Conservation (phyloP, 2,329 filamentous ascomycete species). For the Xylariaceae sp. region DNA sequence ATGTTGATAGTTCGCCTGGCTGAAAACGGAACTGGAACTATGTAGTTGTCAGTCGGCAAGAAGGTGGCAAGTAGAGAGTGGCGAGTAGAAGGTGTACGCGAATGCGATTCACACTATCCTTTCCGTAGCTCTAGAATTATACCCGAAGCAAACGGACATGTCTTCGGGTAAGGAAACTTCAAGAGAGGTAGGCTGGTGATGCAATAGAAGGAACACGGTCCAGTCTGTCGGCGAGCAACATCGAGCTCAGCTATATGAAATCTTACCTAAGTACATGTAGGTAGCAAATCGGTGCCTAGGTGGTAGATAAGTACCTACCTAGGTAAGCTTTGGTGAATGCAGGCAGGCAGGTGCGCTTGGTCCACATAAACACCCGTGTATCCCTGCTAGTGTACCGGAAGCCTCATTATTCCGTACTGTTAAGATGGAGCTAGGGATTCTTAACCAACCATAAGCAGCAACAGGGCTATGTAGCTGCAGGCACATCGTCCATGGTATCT, state of each 20-base stretch:
- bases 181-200: background rate
- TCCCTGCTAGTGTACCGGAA: slow-evolving; percentile 15
- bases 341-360: background rate
- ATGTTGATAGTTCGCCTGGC: background rate
- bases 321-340: slow-evolving; percentile 1
- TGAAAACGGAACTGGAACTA: background rate
- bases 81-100: too few relatives aligned
- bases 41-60: background rate
- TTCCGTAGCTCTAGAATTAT: background rate
- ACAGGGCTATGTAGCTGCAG: too few relatives aligned
- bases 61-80: too few relatives aligned
- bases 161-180: slow-evolving; percentile 1
- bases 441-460: background rate
- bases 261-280: too few relatives aligned
- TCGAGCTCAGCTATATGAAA: slow-evolving; percentile 15
- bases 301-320: slow-evolving; percentile 3
- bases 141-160: slow-evolving; percentile 3
- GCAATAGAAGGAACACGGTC: background rate
- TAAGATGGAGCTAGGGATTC: background rate
- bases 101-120: slow-evolving; percentile 4
- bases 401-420: too few relatives aligned
- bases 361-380: slow-evolving; percentile 14
- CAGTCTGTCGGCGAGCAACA: slow-evolving; percentile 8
- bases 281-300: slow-evolving; percentile 10
- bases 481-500: background rate